These are phyloP conservation scores for Pythium scleroteichum DNA, from an alignment of 352 stramenopile genomes.

Conservation along the genomic window DNA sequence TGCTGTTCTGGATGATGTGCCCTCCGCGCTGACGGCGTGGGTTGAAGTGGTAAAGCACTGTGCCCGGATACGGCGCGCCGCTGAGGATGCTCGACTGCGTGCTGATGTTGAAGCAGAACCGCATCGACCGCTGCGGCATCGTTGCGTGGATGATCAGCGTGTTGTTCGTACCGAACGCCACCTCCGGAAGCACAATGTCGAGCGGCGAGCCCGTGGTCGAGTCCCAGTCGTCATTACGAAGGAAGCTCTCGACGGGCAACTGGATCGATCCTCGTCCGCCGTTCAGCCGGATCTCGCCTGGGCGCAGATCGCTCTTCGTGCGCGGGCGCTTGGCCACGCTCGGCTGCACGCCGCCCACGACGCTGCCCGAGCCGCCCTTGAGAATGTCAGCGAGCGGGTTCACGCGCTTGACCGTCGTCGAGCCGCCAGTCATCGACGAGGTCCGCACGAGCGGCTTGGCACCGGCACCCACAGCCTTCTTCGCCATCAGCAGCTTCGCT, in stretches of 20 bases:
- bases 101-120: constrained; percentile 80
- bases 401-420: constrained; percentile 58
- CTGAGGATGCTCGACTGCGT: constrained; percentile 73
- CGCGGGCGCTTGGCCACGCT: constrained; percentile 60
- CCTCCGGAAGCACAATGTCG: constrained; percentile 68
- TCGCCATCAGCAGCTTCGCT: constrained; percentile 77
- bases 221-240: constrained; percentile 79
- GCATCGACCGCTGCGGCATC: constrained; percentile 54
- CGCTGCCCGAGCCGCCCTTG: constrained; percentile 64
- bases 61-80: constrained; percentile 68
- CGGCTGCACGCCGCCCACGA: constrained; percentile 51
- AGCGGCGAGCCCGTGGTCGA: constrained; percentile 56
- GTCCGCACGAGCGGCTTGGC: constrained; percentile 27
- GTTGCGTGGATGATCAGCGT: constrained; percentile 83
- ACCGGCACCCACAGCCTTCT: constrained; percentile 40
- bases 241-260: constrained; percentile 74
- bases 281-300: constrained; percentile 77
- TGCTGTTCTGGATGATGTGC: constrained; percentile 81
- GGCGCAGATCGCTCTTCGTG: constrained; percentile 65
- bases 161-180: constrained; percentile 84
- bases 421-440: background rate
- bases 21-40: constrained; percentile 61
- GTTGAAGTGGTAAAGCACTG: constrained; percentile 83
- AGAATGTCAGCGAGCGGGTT: constrained; percentile 82
- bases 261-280: constrained; percentile 75